A percentile compares a stretch with the other conserved stretches of the same genome.
Conservation (phyloP, 192 early-diverging fungal species). For the Dispira simplex region DNA sequence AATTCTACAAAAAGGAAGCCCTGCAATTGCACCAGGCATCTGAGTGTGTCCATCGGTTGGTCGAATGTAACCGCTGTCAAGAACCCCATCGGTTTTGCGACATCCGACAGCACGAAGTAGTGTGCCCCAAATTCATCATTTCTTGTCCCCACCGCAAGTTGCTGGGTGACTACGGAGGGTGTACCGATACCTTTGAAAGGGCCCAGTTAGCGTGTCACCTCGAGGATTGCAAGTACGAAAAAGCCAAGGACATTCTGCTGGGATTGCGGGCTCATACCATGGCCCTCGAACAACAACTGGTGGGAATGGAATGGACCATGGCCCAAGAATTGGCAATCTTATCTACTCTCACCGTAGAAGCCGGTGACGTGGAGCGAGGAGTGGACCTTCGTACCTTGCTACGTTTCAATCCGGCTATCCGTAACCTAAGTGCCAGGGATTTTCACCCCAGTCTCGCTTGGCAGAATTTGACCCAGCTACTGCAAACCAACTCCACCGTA, state of each 20-base stretch:
- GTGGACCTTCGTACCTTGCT: constrained; percentile 10
- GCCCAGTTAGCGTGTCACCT: constrained; percentile 10
- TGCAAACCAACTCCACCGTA: constrained; percentile 12
- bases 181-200: constrained; percentile 13
- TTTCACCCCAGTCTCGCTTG: constrained; percentile 14
- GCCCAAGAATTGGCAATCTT: constrained; percentile 11
- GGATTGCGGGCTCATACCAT: constrained; percentile 13
- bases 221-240: constrained; percentile 13
- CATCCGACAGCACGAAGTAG: constrained; percentile 11
- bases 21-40: not conserved
- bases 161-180: constrained; percentile 15
- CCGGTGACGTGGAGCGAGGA: constrained; percentile 7
- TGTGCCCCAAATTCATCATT: constrained; percentile 13
- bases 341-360: constrained; percentile 12
- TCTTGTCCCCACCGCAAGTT: constrained; percentile 14
- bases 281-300: constrained; percentile 12
- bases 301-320: constrained; percentile 8
- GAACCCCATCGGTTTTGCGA: constrained; percentile 3
- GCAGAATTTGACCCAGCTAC: constrained; percentile 13
- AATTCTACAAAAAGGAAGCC: not conserved
- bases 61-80: constrained; percentile 9
- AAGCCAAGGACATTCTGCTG: constrained; percentile 13
- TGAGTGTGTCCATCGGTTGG: constrained; percentile 13
- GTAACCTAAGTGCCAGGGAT: constrained; percentile 3
- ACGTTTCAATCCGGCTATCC: constrained; percentile 14